Base-by-base conservation (phyloP, 2,329 filamentous ascomycete genomes). In the Plectosphaerella cucumerina region DNA sequence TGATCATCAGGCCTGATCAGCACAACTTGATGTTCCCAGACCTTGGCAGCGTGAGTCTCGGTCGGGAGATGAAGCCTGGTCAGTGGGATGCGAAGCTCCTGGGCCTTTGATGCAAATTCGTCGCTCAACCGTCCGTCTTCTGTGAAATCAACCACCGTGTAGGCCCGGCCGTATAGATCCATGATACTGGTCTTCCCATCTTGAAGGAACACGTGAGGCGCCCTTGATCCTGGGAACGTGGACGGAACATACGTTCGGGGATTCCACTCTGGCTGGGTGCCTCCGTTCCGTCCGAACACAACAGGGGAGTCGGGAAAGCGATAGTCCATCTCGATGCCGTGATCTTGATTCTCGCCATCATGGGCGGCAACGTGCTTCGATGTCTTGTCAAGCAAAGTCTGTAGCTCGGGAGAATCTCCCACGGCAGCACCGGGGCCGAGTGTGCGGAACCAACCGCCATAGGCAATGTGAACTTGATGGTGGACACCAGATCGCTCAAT, bases 311-410 rank as follows among this genome's bases (percentile, higher is more conserved):
- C 12, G 49, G 53, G 49, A 43, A 63, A 60, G 10, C 57, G 49
- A 45, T 65, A 62, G 3, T 55, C 62, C 56, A 66, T 53, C 46
- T 65, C 63, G 18, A 65, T 58, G 2, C 62, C 62, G 14, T 55
- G 53, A 20, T 61, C 58, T 31, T 56, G 58, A 45, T 63, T 62
- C 49, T 65, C 63, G 3, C 51, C 55, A 33, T 64, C 57, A 20
- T 63, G 53, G 12, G 47, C 35, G 4, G 34, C 15, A 12, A 49
- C 14, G 15, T 49, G 47, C 14, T 44, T 17, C 4, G 17, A 9
- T 12, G 42, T 44, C 17, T 17, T 22, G 20, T 33, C 21, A 11
- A 22, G 37, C 20, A 49, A 22, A 21, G 39, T 5, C 8, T 14
- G 35, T 14, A 15, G 5, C 14, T 37, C 35, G 8, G 14, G 15